A percentile compares a stretch with the other conserved stretches of the same genome.
Evolutionary conservation across 2,329 filamentous ascomycete genomes (phyloP).

Genomic region (Penicillium sp.): DNA sequence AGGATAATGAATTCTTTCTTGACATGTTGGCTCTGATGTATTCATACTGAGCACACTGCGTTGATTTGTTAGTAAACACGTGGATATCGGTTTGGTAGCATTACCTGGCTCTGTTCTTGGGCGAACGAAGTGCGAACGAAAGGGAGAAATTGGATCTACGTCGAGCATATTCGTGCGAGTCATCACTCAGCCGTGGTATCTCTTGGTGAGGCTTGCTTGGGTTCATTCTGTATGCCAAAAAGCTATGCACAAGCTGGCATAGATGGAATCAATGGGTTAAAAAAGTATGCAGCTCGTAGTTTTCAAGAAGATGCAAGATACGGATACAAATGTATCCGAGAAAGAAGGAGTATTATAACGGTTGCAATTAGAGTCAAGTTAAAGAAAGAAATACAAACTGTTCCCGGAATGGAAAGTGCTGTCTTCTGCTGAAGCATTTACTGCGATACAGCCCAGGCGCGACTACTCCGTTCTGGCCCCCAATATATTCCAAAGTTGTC

Average conservation of each 20-base stretch:
- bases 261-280: not conserved
- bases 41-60: conserved; percentile 9
- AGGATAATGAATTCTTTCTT: conserved; percentile 36
- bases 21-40: conserved; percentile 23
- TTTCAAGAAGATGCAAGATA: not conserved
- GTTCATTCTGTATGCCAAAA: not conserved
- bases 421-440: not conserved
- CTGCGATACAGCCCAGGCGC: not conserved
- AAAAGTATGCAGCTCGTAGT: not conserved
- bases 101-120: conserved; percentile 25
- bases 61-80: not conserved
- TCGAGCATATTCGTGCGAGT: not conserved
- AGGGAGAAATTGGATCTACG: conserved; percentile 14
- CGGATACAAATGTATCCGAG: not conserved
- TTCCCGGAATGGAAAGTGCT: not conserved
- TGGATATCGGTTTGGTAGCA: not conserved
- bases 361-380: not conserved
- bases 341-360: not conserved
- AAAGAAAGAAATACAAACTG: not conserved
- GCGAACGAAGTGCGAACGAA: conserved; percentile 21
- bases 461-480: not conserved
- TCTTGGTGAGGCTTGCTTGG: not conserved
- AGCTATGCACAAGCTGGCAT: not conserved
- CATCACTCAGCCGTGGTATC: not conserved
- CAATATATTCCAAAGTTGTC: not conserved